A percentile compares a stretch with the other conserved stretches of the same genome.
Conservation (phyloP, 2,329 filamentous ascomycete genomes). For the Myriosclerotinia scirpicola region DNA sequence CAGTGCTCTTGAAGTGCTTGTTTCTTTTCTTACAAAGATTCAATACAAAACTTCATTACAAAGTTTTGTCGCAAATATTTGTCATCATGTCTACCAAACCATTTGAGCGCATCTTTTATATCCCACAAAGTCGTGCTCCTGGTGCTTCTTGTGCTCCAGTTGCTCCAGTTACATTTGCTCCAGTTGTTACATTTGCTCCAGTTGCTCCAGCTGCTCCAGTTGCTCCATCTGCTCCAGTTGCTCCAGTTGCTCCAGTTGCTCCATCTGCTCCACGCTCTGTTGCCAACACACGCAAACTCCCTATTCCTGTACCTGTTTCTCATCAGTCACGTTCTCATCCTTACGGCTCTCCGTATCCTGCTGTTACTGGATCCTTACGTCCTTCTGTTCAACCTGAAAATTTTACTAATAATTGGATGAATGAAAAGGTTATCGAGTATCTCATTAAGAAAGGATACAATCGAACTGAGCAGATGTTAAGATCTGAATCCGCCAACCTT, state of each 20-base stretch:
- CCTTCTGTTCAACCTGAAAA: background rate
- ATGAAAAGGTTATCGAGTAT: conserved; percentile 79
- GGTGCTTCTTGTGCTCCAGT: no score
- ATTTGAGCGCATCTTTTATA: background rate
- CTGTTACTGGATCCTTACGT: background rate
- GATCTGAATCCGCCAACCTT: conserved; percentile 83
- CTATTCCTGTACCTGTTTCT: background rate
- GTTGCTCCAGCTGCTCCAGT: no score
- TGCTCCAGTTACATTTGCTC: no score
- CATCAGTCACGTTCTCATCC: background rate
- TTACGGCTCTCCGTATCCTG: background rate
- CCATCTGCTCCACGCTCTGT: background rate
- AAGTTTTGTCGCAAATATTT: background rate
- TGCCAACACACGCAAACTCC: no score
- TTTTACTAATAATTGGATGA: background rate
- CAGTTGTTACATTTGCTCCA: no score
- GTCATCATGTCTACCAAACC: background rate
- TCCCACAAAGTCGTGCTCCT: background rate
- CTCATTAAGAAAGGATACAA: conserved; percentile 93
- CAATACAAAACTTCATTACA: background rate
- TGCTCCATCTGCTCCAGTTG: no score
- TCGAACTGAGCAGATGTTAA: conserved; percentile 86
- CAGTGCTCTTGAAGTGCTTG: no score
- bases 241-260: no score
- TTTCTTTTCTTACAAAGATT: background rate